A percentile compares a stretch with the other conserved stretches of the same genome.
phyloP scores from a whole-genome alignment of 2,329 filamentous ascomycete genomes.

The Zymoseptoria passerinii region DNA sequence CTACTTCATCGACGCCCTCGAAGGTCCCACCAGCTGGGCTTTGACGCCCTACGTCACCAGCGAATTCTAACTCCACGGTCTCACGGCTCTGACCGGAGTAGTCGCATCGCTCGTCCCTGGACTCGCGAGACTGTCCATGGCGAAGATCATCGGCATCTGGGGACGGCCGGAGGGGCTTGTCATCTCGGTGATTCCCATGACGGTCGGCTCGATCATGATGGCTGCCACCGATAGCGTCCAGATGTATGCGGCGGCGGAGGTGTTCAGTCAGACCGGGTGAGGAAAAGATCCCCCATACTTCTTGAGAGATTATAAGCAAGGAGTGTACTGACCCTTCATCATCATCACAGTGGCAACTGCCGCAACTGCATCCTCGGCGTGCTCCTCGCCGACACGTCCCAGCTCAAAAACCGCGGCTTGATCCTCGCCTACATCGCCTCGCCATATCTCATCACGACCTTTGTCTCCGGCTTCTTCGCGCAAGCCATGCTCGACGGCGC shows the following conservation, averaged over 20 bases:
- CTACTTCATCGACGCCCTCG: conserved; percentile 43
- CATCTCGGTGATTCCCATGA: conserved; percentile 26
- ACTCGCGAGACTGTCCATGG: conserved; percentile 31
- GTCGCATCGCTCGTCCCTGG: conserved; percentile 32
- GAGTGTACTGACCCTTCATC: no score
- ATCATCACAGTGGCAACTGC: conserved; percentile 13
- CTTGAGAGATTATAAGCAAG: background rate
- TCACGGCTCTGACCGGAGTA: conserved; percentile 30
- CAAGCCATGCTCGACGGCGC: conserved; percentile 17
- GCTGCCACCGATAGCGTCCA: conserved; percentile 20
- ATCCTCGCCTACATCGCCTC: conserved; percentile 23
- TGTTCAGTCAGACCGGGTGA: conserved; percentile 22
- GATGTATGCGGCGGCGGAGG: conserved; percentile 24
- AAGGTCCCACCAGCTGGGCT: conserved; percentile 18
- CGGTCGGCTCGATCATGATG: conserved; percentile 23
- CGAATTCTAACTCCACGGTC: conserved; percentile 28
- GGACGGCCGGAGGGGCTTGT: conserved; percentile 35
- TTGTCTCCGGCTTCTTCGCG: conserved; percentile 20
- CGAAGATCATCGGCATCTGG: conserved; percentile 36
- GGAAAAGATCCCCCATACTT: background rate
- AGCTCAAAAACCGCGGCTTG: conserved; percentile 23
- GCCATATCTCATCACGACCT: conserved; percentile 27
- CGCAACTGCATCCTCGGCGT: conserved; percentile 23
- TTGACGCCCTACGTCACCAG: conserved; percentile 35
- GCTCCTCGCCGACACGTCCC: conserved; percentile 26